Base-by-base conservation (phyloP, 495 filamentous ascomycete genomes). In the Penicillium herquei region DNA sequence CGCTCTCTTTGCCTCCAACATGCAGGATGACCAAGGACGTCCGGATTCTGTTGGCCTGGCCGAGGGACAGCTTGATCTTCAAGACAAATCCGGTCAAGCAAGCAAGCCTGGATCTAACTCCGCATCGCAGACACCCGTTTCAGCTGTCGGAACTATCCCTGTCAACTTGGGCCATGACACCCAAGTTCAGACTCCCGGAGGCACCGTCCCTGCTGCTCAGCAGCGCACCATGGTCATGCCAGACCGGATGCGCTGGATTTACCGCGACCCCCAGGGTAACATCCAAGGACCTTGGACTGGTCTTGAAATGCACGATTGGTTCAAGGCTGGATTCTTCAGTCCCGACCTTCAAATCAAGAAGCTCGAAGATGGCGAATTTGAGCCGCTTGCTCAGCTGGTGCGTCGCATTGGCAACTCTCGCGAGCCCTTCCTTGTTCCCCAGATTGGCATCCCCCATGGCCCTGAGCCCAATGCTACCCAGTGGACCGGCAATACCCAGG, bases 281-380 rank as follows among this genome's bases (percentile, higher is more conserved):
- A 86, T 89, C 34, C 94, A 98, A 70, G 94, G 94, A 1, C 94
- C 94, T 5, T 98, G 91, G 78, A 95, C 90, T 39, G 94, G 94
- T 4, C 78, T 98, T 45, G 94, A 98, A 70, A 98, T 98, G 94
- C 92, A 98, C 64, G 94, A 98, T 63, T 98, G 94, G 94, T 98
- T 96, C 74, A 96, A 97, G 72, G 95, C 91, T 44, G 91, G 92
- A 42, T 98, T 97, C 77, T 98, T 98, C 73, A 94, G 91, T 9
- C 84, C 91, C 0, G 93, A 98, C 55, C 80, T 98, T 31, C 85
- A 92, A 44, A 93, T 98, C 50, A 96, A 93, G 75, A 95, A 96
- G 62, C 73, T 89, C 4, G 94, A 98, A 71, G 94, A 98, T 59
- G 73, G 78, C 0, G 92, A 98, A 39, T 98, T 96, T 55, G 95